Evolutionary conservation across 169 alveolate species (phyloP), one percentile per base, ranked within the genome.

Genomic region (Ichthyophthirius multifiliis): DNA sequence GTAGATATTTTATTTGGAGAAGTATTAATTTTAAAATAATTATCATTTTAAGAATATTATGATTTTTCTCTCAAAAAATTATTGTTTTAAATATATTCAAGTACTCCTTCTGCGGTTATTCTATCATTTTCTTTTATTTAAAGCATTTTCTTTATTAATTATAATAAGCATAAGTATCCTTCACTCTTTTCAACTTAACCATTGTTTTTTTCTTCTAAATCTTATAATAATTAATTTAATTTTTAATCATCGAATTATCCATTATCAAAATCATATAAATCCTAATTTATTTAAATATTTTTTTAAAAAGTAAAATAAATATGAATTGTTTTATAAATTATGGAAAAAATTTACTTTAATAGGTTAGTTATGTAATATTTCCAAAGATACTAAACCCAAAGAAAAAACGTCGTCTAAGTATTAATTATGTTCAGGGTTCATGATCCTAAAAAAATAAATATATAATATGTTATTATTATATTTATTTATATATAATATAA

Each of bases 51-150:
- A n/a, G n/a, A n/a, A n/a, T n/a, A n/a, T n/a, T n/a, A n/a, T n/a
- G n/a, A n/a, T n/a, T n/a, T n/a, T n/a, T n/a, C n/a, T n/a, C n/a
- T n/a, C n/a, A n/a, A n/a, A n/a, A n/a, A n/a, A n/a, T n/a, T n/a
- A n/a, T n/a, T n/a, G n/a, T n/a, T n/a, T n/a, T n/a, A n/a, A n/a
- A n/a, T n/a, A n/a, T 65, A 79, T 65, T 79, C 31, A 43, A 15
- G 31, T 27, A 55, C 13, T 6, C 31, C 3, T 13, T 55, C 4
- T 12, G 71, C 43, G 31, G 10, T 55, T 2, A 55, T 55, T 23
- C 71, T 55, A 55, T 55, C 71, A 55, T 55, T 55, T 27, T 55
- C 71, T 55, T 55, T 39, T 20, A 55, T 55, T 55, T 55, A 27
- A 4, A 55, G 16, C 71, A 55, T 55, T 55, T 39, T 18, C 18